Evolutionary conservation across 1,139 yeast genomes (phyloP).

Genomic region (Scheffersomyces cryptocercus): DNA sequence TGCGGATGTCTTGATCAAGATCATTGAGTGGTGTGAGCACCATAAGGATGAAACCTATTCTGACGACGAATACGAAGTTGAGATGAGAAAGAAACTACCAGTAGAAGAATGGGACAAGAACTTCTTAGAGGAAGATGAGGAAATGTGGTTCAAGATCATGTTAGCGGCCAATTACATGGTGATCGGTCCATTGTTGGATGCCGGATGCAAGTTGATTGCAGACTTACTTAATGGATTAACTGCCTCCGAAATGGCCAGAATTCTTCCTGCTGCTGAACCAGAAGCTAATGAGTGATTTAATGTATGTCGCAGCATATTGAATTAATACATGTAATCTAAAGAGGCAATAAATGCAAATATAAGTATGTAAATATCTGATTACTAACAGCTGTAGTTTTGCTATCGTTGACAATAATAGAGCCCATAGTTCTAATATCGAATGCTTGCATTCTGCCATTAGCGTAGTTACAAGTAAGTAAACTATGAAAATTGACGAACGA

Average conservation of each 20-base stretch:
- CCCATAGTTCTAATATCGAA: no score
- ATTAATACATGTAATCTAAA: no score
- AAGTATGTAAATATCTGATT: no score
- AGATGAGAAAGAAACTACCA: constrained; percentile 66
- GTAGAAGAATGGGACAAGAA: constrained; percentile 97
- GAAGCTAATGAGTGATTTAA: no score
- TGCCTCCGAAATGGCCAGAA: constrained; percentile 75
- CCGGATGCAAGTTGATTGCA: constrained; percentile 97
- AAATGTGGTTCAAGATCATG: constrained; percentile 95
- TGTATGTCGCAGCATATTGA: no score
- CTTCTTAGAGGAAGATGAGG: constrained; percentile 95
- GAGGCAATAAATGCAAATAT: no score
- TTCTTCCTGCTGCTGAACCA: no score
- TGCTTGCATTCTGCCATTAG: no score
- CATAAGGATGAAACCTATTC: constrained; percentile 84
- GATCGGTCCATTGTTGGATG: constrained; percentile 87
- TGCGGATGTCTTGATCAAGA: constrained; percentile 83
- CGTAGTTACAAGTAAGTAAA: no score
- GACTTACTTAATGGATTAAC: constrained; percentile 96
- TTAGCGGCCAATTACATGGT: constrained; percentile 94
- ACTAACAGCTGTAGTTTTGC: no score
- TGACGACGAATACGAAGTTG: constrained; percentile 71
- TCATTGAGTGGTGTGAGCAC: constrained; percentile 96
- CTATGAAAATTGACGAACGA: no score
- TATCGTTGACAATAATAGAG: no score